Conservation (phyloP, 345 rosid species). For the Hibiscus trionum region DNA sequence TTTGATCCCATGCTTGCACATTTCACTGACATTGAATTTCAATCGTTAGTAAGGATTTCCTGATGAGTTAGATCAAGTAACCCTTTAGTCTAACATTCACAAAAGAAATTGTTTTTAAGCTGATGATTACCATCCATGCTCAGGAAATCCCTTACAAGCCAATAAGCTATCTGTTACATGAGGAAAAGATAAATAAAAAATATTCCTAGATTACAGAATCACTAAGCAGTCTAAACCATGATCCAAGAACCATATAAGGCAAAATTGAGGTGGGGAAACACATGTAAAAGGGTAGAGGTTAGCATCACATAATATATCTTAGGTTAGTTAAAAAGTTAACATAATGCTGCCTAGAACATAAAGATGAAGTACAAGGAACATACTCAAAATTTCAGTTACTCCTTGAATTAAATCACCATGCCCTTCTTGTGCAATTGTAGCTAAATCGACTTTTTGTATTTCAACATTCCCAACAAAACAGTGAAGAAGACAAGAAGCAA, state of each 20-base stretch:
- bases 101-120: not conserved
- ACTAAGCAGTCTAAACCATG: not conserved
- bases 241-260: not conserved
- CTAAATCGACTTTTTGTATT: constrained; percentile 84
- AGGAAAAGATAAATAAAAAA: not conserved
- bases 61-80: not conserved
- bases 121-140: not conserved
- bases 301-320: not conserved
- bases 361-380: constrained; percentile 18
- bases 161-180: not conserved
- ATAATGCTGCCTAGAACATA: not conserved
- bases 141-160: not conserved
- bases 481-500: constrained; percentile 85
- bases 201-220: not conserved
- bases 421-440: constrained; percentile 88
- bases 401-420: constrained; percentile 86
- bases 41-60: constrained; percentile 7
- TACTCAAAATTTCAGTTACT: constrained; percentile 74
- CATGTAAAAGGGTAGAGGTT: not conserved
- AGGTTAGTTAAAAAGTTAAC: not conserved
- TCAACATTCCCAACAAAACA: constrained; percentile 74
- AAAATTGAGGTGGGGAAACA: not conserved
- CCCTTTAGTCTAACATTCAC: not conserved
- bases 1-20: constrained; percentile 62
- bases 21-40: constrained; percentile 57